Conservation (phyloP, 2,329 filamentous ascomycete species). For the Akanthomyces dipterigenus region DNA sequence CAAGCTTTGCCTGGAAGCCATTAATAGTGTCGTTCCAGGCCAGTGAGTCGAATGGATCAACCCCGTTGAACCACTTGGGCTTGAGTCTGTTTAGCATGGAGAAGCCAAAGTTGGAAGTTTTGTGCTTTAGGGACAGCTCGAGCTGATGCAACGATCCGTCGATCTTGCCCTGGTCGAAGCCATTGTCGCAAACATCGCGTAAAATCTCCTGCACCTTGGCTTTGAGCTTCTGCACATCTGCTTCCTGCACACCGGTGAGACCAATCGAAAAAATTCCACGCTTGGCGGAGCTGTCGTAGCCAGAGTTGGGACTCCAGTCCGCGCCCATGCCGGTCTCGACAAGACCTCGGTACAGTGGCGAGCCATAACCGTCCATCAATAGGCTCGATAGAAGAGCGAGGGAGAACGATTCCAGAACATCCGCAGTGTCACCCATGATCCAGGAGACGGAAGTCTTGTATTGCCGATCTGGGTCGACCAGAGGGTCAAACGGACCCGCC, state of each 20-base stretch:
- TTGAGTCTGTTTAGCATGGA: constrained; percentile 82
- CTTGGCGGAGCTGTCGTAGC: constrained; percentile 74
- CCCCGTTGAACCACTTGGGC: constrained; percentile 90
- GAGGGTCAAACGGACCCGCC: constrained; percentile 74
- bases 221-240: constrained; percentile 71
- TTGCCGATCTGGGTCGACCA: constrained; percentile 80
- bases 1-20: constrained; percentile 71
- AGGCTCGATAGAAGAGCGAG: constrained; percentile 75
- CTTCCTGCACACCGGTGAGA: constrained; percentile 78
- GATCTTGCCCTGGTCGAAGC: constrained; percentile 85
- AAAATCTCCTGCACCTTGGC: constrained; percentile 67
- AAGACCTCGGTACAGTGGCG: constrained; percentile 80
- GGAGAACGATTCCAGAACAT: constrained; percentile 84
- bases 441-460: constrained; percentile 92
- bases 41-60: constrained; percentile 84
- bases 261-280: constrained; percentile 84
- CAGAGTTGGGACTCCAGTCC: constrained; percentile 91
- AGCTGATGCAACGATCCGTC: constrained; percentile 91
- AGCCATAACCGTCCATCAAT: constrained; percentile 90
- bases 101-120: constrained; percentile 93
- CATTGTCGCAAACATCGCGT: constrained; percentile 60
- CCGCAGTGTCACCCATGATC: constrained; percentile 75
- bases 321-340: constrained; percentile 86
- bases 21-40: constrained; percentile 87
- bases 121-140: constrained; percentile 90